phyloP scores from a whole-genome alignment of 768 basidiomycete species.

The Lactarius deliciosus region DNA sequence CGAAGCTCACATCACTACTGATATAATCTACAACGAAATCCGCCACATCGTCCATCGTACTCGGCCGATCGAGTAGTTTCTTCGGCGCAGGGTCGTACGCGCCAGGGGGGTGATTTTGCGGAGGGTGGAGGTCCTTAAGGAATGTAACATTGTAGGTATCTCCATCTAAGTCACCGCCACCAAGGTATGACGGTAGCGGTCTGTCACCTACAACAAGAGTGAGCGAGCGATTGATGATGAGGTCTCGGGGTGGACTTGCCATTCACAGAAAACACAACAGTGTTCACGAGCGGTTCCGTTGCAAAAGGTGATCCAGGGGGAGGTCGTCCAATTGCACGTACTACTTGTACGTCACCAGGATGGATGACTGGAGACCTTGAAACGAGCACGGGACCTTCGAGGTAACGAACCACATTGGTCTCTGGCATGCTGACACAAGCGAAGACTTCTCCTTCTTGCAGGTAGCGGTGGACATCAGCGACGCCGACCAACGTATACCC shows the following conservation, averaged over 20 bases:
- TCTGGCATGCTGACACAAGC: constrained; percentile 51
- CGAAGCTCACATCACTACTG: constrained; percentile 45
- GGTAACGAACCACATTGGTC: constrained; percentile 40
- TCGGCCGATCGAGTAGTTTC: constrained; percentile 46
- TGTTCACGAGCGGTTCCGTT: constrained; percentile 54
- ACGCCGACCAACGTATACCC: constrained; percentile 72
- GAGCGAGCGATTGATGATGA: background rate
- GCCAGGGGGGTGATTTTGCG: constrained; percentile 41
- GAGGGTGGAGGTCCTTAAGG: constrained; percentile 32
- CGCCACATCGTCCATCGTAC: constrained; percentile 63
- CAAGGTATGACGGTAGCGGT: constrained; percentile 60
- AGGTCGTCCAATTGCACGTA: constrained; percentile 57
- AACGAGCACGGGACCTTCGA: constrained; percentile 55
- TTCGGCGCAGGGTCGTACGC: constrained; percentile 48
- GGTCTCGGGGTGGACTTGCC: constrained; percentile 39
- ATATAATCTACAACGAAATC: constrained; percentile 73
- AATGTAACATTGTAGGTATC: constrained; percentile 52
- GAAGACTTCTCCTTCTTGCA: constrained; percentile 59
- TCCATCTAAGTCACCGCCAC: constrained; percentile 72
- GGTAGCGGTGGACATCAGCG: constrained; percentile 58
- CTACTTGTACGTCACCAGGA: constrained; percentile 67
- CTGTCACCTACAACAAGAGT: constrained; percentile 45
- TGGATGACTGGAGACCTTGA: constrained; percentile 69
- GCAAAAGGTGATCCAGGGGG: constrained; percentile 52
- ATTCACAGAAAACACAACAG: constrained; percentile 60